A percentile compares a stretch with the other conserved stretches of the same genome.
phyloP scores from a whole-genome alignment of 331 rosid genomes.

The Stylosanthes scabra region DNA sequence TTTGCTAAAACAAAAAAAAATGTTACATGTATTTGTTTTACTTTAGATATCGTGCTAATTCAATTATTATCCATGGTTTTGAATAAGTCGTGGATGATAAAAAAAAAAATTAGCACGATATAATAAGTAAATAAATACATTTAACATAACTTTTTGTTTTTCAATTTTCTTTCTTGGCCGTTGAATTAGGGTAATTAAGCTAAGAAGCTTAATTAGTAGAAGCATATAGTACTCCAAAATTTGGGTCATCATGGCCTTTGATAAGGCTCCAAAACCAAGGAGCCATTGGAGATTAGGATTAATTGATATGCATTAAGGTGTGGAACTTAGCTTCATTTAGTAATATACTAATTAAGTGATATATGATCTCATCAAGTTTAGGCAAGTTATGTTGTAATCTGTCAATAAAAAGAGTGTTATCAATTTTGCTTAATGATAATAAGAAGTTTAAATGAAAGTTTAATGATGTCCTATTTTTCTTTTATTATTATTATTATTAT shows the following conservation, averaged over 20 bases:
- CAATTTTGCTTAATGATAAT: slow-evolving; percentile 33
- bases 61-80: too few relatives aligned
- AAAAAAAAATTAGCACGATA: too few relatives aligned
- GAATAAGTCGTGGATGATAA: too few relatives aligned
- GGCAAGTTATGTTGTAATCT: slow-evolving; percentile 22
- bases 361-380: slow-evolving; percentile 18
- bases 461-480: background rate
- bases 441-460: slow-evolving; percentile 11
- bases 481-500: background rate
- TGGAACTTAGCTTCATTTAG: slow-evolving; percentile 27
- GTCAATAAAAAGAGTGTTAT: slow-evolving; percentile 48
- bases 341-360: slow-evolving; percentile 1
- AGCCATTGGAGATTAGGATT: slow-evolving; percentile 20
- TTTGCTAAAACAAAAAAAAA: slow-evolving; percentile 40
- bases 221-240: slow-evolving; percentile 7
- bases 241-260: background rate
- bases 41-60: too few relatives aligned
- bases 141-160: too few relatives aligned
- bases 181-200: background rate
- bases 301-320: slow-evolving; percentile 37
- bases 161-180: background rate
- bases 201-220: slow-evolving; percentile 2
- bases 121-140: too few relatives aligned
- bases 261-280: slow-evolving; percentile 39
- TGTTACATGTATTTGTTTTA: too few relatives aligned